Conservation (phyloP, 2,329 filamentous ascomycete species). For the Trichothecium sympodiale region DNA sequence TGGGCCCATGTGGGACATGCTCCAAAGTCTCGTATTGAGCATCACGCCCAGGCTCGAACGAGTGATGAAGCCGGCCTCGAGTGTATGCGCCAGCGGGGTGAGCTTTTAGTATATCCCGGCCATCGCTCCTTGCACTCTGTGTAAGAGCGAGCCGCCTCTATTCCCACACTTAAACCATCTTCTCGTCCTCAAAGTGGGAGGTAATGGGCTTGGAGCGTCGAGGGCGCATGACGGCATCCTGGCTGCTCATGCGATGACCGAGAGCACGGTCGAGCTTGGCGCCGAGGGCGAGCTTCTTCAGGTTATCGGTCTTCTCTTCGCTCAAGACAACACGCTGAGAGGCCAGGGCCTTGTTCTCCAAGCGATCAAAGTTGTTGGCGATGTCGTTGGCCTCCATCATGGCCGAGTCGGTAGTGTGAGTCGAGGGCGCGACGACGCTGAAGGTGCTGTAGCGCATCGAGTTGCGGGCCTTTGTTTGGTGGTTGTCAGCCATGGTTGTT, state of each 20-base stretch:
- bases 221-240: slow-evolving; percentile 76
- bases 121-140: not conserved
- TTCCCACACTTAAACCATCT: not conserved
- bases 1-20: no score
- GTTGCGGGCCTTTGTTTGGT: slow-evolving; percentile 31
- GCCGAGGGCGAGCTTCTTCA: slow-evolving; percentile 78
- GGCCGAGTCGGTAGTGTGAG: slow-evolving; percentile 41
- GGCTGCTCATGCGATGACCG: slow-evolving; percentile 72
- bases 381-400: slow-evolving; percentile 55
- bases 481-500: slow-evolving; percentile 10
- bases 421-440: slow-evolving; percentile 45
- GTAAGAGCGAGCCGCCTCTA: slow-evolving; percentile 3
- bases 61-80: no score
- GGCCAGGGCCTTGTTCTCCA: slow-evolving; percentile 78
- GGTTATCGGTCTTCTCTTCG: slow-evolving; percentile 68
- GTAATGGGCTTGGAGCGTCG: slow-evolving; percentile 21
- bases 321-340: slow-evolving; percentile 64
- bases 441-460: slow-evolving; percentile 50
- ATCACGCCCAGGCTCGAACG: no score
- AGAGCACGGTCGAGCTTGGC: slow-evolving; percentile 86
- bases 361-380: slow-evolving; percentile 69
- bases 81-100: no score
- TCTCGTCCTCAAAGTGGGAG: not conserved
- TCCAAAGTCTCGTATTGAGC: no score
- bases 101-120: no score